These are phyloP conservation scores for Ilyonectria robusta DNA, from an alignment of 2,329 filamentous ascomycete species.

Conservation along the genomic window DNA sequence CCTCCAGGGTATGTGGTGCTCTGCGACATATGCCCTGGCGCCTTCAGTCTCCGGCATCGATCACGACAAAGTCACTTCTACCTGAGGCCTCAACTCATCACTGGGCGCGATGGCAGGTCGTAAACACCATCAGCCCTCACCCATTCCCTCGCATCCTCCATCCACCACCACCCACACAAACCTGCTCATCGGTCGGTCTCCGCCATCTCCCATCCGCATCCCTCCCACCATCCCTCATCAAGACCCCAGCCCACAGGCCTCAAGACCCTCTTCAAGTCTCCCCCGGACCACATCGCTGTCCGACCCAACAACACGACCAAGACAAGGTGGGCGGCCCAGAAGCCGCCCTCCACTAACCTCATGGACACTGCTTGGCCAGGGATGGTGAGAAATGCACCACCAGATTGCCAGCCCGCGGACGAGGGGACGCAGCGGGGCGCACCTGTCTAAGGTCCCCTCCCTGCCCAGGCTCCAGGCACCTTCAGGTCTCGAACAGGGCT, in stretches of 20 bases:
- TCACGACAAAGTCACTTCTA: constrained; percentile 16
- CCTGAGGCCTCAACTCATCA: background rate
- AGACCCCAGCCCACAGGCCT: constrained; percentile 8
- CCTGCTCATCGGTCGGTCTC: background rate
- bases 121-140: constrained; percentile 19
- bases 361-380: constrained; percentile 17
- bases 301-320: constrained; percentile 12
- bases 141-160: constrained; percentile 15
- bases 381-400: constrained; percentile 18
- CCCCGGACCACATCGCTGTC: constrained; percentile 14
- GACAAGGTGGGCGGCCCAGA: constrained; percentile 12
- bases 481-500: constrained; percentile 18
- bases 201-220: constrained; percentile 19
- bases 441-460: constrained; percentile 12
- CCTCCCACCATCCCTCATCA: constrained; percentile 2
- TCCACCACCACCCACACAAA: constrained; percentile 6
- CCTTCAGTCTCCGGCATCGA: constrained; percentile 13
- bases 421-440: constrained; percentile 10
- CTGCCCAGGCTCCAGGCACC: constrained; percentile 22
- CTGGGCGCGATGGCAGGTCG: constrained; percentile 2
- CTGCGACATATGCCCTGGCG: background rate
- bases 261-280: constrained; percentile 14
- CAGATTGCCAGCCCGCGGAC: constrained; percentile 21
- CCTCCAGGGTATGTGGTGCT: background rate
- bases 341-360: background rate